These are phyloP conservation scores for Suhomyces emberorum DNA, from an alignment of 805 yeast species.

Conservation along the genomic window DNA sequence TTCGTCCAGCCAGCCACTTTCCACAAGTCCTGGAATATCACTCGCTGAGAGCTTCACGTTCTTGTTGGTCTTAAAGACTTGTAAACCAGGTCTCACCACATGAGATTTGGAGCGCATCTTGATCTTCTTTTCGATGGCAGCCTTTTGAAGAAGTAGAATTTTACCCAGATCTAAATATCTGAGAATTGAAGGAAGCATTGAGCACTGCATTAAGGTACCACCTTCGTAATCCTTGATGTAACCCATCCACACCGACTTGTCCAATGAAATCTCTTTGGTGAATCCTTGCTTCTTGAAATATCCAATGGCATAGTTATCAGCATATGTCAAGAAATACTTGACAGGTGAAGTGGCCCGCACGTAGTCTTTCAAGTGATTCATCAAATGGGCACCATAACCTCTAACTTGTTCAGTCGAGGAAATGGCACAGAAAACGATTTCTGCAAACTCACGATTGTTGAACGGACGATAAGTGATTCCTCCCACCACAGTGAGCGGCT, in stretches of 20 bases:
- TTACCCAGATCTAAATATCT: slow-evolving; percentile 88
- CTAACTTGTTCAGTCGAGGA: slow-evolving; percentile 96
- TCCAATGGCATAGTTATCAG: slow-evolving; percentile 98
- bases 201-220: slow-evolving; percentile 96
- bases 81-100: slow-evolving; percentile 77
- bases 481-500: slow-evolving; percentile 93
- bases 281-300: slow-evolving; percentile 98
- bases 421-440: slow-evolving; percentile 97
- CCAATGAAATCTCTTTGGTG: slow-evolving; percentile 88
- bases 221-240: slow-evolving; percentile 99
- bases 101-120: slow-evolving; percentile 76
- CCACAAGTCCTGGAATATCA: slow-evolving; percentile 83
- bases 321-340: slow-evolving; percentile 87
- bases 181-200: slow-evolving; percentile 78
- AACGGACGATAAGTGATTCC: slow-evolving; percentile 97
- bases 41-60: slow-evolving; percentile 62
- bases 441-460: slow-evolving; percentile 87
- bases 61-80: slow-evolving; percentile 54
- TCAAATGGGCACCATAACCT: slow-evolving; percentile 97
- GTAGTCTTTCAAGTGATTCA: slow-evolving; percentile 97
- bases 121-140: slow-evolving; percentile 84
- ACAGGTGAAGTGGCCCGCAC: slow-evolving; percentile 85
- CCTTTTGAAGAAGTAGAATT: slow-evolving; percentile 81
- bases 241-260: slow-evolving; percentile 92
- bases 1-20: slow-evolving; percentile 97